A percentile compares a stretch with the other conserved stretches of the same genome.
phyloP scores from a whole-genome alignment of 192 early-diverging fungal species.

The Irineochytrium annulatum region DNA sequence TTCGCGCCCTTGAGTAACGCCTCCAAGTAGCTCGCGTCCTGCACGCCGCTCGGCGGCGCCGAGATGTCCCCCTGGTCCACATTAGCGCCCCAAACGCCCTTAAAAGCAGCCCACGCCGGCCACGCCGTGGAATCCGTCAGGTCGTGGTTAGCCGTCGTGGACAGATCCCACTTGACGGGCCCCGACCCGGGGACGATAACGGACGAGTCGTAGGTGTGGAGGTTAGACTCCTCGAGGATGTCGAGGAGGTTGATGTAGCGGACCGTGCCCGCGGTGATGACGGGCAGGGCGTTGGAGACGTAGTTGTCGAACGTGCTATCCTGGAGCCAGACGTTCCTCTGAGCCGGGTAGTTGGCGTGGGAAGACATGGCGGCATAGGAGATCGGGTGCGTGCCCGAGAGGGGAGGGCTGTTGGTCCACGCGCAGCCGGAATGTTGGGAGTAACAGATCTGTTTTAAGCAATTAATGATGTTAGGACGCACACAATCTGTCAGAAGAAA shows the following conservation, averaged over 20 bases:
- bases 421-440: constrained; percentile 20
- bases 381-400: constrained; percentile 14
- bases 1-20: too few species aligned
- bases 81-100: too few species aligned
- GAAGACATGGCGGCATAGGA: constrained; percentile 27
- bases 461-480: too few species aligned
- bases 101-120: too few species aligned
- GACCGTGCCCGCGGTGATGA: constrained; percentile 25
- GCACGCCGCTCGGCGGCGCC: too few species aligned
- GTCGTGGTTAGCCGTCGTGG: too few species aligned
- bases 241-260: constrained; percentile 23
- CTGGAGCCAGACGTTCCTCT: constrained; percentile 24
- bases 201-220: constrained; percentile 19
- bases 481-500: too few species aligned
- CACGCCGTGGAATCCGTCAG: too few species aligned
- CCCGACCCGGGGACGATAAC: too few species aligned
- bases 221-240: constrained; percentile 12
- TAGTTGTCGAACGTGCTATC: constrained; percentile 28
- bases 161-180: too few species aligned
- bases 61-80: too few species aligned
- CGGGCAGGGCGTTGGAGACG: constrained; percentile 23
- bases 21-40: too few species aligned
- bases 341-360: constrained; percentile 26
- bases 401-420: constrained; percentile 7
- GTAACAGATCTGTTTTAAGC: constrained; percentile 13